phyloP scores from a whole-genome alignment of 2,329 filamentous ascomycete species.

The Chaetomiaceae sp. region DNA sequence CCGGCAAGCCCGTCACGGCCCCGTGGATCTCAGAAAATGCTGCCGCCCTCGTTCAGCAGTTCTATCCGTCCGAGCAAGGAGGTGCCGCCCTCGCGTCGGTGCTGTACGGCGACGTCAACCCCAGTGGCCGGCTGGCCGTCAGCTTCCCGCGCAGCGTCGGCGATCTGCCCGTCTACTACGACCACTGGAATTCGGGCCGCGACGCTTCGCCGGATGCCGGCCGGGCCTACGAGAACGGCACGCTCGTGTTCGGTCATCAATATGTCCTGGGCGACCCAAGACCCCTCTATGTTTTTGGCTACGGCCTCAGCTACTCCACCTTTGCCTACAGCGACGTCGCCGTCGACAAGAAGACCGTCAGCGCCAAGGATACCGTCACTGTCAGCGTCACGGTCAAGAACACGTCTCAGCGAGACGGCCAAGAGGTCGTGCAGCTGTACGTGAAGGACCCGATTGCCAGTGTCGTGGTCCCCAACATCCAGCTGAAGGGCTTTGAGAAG shows the following conservation, averaged over 20 bases:
- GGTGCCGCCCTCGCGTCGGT: conserved; percentile 63
- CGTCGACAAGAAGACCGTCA: conserved; percentile 46
- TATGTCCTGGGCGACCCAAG: conserved; percentile 59
- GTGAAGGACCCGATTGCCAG: conserved; percentile 58
- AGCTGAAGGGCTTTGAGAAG: conserved; percentile 65
- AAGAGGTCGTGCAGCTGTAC: conserved; percentile 66
- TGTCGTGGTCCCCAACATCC: conserved; percentile 60
- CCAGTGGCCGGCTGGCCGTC: conserved; percentile 62
- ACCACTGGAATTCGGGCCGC: conserved; percentile 65
- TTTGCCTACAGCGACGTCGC: conserved; percentile 56
- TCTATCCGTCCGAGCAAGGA: conserved; percentile 68
- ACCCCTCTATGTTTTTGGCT: conserved; percentile 63
- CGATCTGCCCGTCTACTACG: conserved; percentile 65
- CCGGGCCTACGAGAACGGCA: conserved; percentile 51
- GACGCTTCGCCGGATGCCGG: conserved; percentile 47
- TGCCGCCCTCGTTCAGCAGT: conserved; percentile 65
- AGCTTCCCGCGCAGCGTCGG: conserved; percentile 65
- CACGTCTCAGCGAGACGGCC: conserved; percentile 50
- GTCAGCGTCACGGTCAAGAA: conserved; percentile 61
- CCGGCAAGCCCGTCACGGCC: conserved; percentile 69
- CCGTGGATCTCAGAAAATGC: conserved; percentile 65
- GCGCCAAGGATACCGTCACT: conserved; percentile 49
- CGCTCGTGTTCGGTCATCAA: conserved; percentile 58
- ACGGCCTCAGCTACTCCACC: conserved; percentile 60
- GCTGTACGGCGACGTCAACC: conserved; percentile 61